Conservation (phyloP, 768 basidiomycete genomes). For the Lactarius deliciosus region DNA sequence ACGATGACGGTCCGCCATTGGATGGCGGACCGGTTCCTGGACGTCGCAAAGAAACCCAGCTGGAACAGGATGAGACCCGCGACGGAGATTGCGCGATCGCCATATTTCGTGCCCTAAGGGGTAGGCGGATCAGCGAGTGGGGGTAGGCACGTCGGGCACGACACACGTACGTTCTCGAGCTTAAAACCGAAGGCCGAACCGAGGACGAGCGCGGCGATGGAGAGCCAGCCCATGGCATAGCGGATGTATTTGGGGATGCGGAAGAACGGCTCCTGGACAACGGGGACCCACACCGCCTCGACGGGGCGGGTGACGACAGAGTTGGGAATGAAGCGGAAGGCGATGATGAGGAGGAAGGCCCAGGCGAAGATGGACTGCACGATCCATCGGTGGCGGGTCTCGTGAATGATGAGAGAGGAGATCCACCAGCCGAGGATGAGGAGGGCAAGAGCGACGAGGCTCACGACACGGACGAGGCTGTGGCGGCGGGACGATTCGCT, state of each 20-base stretch:
- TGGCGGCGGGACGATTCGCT: slow-evolving; percentile 27
- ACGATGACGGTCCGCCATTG: slow-evolving; percentile 89
- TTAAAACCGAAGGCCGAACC: slow-evolving; percentile 86
- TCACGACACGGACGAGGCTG: slow-evolving; percentile 33
- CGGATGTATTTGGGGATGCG: slow-evolving; percentile 51
- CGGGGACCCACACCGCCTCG: slow-evolving; percentile 63
- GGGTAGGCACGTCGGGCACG: background rate
- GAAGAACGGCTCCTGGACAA: slow-evolving; percentile 68
- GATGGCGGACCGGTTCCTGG: slow-evolving; percentile 58
- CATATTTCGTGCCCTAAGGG: slow-evolving; percentile 61
- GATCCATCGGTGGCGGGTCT: slow-evolving; percentile 79
- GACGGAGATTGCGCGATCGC: slow-evolving; percentile 79
- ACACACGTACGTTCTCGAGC: slow-evolving; percentile 48
- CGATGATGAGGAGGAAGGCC: slow-evolving; percentile 76
- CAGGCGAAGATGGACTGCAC: slow-evolving; percentile 82
- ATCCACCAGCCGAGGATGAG: slow-evolving; percentile 88
- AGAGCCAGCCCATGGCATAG: slow-evolving; percentile 70
- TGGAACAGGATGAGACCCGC: slow-evolving; percentile 82
- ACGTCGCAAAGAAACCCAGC: slow-evolving; percentile 66
- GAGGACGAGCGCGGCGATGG: slow-evolving; percentile 73
- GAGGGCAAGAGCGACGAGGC: slow-evolving; percentile 52
- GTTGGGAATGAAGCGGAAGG: slow-evolving; percentile 82
- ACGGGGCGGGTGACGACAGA: slow-evolving; percentile 70
- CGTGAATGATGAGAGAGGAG: slow-evolving; percentile 62
- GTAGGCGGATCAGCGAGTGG: slow-evolving; percentile 12